Percentiles rank a stretch among this genome's conserved stretches.
phyloP scores from a whole-genome alignment of 352 stramenopile genomes.

The Globisporangium emineosum region DNA sequence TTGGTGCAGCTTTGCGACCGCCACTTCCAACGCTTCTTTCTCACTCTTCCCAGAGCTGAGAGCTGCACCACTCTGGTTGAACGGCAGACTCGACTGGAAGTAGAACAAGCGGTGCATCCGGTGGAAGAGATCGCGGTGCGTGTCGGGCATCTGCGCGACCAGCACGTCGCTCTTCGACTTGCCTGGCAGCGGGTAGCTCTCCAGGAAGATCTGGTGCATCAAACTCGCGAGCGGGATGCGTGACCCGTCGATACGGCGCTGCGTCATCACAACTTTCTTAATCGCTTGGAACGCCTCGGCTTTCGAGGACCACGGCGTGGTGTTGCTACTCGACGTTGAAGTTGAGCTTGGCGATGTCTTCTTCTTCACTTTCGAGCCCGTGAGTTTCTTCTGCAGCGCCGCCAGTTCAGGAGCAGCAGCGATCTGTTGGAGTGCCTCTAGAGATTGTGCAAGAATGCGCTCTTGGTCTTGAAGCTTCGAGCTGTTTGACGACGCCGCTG shows the following conservation, averaged over 20 bases:
- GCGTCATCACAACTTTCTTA: conserved; percentile 45
- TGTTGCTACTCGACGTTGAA: neutral
- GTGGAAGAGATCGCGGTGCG: conserved; percentile 44
- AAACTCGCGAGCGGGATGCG: conserved; percentile 55
- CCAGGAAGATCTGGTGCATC: conserved; percentile 59
- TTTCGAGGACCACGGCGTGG: conserved; percentile 27
- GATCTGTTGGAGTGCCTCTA: conserved; percentile 58
- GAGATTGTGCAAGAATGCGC: conserved; percentile 17
- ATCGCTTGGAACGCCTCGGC: conserved; percentile 37
- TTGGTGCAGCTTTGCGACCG: conserved; percentile 28
- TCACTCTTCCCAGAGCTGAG: conserved; percentile 11
- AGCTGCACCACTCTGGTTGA: conserved; percentile 2
- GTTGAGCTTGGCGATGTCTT: neutral
- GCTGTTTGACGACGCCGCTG: neutral
- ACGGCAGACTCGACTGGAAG: conserved; percentile 42
- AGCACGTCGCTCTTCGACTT: conserved; percentile 42
- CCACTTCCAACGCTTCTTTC: conserved; percentile 23
- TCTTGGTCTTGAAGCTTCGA: conserved; percentile 21
- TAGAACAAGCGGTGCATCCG: conserved; percentile 79
- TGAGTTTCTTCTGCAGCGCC: conserved; percentile 53
- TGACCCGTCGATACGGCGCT: conserved; percentile 70
- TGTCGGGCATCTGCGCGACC: conserved; percentile 41
- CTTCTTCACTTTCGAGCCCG: conserved; percentile 35
- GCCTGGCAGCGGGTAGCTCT: conserved; percentile 32
- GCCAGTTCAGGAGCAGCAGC: conserved; percentile 44